Percentiles rank a stretch among this genome's conserved stretches.
These are phyloP conservation scores for Blastomyces silverae DNA, from an alignment of 2,329 filamentous ascomycete species.

Conservation along the genomic window DNA sequence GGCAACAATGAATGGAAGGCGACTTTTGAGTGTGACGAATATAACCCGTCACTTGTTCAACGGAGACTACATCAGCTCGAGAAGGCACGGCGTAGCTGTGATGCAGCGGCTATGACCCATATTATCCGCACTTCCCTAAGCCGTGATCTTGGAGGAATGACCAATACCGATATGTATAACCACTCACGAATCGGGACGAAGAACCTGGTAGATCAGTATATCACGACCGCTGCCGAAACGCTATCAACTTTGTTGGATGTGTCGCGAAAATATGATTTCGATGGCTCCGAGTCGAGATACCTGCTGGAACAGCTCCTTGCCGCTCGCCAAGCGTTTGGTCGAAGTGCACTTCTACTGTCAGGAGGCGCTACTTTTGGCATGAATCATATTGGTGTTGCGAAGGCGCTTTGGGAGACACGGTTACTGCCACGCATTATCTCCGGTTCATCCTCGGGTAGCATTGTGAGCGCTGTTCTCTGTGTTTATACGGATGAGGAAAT, in stretches of 20 bases:
- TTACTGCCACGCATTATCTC: slow-evolving; percentile 81
- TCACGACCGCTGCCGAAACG: slow-evolving; percentile 68
- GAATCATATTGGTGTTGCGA: slow-evolving; percentile 83
- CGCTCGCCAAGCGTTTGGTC: slow-evolving; percentile 73
- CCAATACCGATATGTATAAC: slow-evolving; percentile 71
- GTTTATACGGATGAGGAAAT: slow-evolving; percentile 72
- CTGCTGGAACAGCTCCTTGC: slow-evolving; percentile 63
- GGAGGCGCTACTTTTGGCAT: slow-evolving; percentile 87
- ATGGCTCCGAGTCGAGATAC: slow-evolving; percentile 52
- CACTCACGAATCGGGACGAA: slow-evolving; percentile 85
- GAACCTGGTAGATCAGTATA: slow-evolving; percentile 76
- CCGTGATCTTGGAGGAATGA: slow-evolving; percentile 79
- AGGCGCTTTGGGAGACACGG: slow-evolving; percentile 66
- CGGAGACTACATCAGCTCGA: slow-evolving; percentile 66
- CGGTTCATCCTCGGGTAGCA: slow-evolving; percentile 79
- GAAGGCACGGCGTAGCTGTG: slow-evolving; percentile 61
- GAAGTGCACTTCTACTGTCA: slow-evolving; percentile 73
- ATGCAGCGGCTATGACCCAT: slow-evolving; percentile 70
- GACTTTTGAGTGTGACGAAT: slow-evolving; percentile 60
- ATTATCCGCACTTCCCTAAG: slow-evolving; percentile 73
- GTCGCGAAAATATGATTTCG: slow-evolving; percentile 46
- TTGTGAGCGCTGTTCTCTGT: slow-evolving; percentile 74
- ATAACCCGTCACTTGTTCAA: slow-evolving; percentile 63
- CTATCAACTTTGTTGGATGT: slow-evolving; percentile 64
- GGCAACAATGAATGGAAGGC: slow-evolving; percentile 76